Conservation (phyloP, 345 rosid genomes). For the Camelina sativa region DNA sequence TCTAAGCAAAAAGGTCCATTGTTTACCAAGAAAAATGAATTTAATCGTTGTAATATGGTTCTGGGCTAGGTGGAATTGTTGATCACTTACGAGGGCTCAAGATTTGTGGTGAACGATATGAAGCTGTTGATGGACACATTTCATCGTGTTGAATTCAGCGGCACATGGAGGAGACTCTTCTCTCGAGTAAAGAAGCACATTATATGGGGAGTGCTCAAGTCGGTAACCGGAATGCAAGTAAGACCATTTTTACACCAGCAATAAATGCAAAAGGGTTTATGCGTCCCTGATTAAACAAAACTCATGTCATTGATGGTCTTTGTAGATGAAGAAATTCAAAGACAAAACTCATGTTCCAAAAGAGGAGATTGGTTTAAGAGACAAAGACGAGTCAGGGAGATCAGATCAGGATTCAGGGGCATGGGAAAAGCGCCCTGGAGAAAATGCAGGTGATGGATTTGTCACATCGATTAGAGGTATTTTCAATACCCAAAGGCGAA, state of each 20-base stretch:
- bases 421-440: conserved; percentile 71
- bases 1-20: background rate
- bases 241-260: conserved; percentile 12
- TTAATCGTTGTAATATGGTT: conserved; percentile 6
- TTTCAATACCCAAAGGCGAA: conserved; percentile 85
- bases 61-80: conserved; percentile 73
- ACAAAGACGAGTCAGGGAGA: conserved; percentile 65
- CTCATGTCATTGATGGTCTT: background rate
- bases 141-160: conserved; percentile 83
- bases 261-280: background rate
- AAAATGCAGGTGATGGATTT: conserved; percentile 97
- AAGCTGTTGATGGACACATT: conserved; percentile 95
- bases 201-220: conserved; percentile 96
- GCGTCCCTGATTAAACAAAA: background rate
- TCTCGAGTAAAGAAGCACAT: conserved; percentile 97
- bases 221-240: conserved; percentile 99
- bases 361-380: conserved; percentile 69
- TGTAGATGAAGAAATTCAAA: conserved; percentile 94
- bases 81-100: conserved; percentile 89
- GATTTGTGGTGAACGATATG: conserved; percentile 91
- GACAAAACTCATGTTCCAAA: conserved; percentile 72
- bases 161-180: conserved; percentile 96
- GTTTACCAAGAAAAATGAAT: background rate
- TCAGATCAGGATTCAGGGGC: conserved; percentile 71
- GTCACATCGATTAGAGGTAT: conserved; percentile 92